A percentile compares a stretch with the other conserved stretches of the same genome.
These are phyloP conservation scores for Pseudogymnoascus sp. DNA, from an alignment of 2,329 filamentous ascomycete species.

Conservation along the genomic window DNA sequence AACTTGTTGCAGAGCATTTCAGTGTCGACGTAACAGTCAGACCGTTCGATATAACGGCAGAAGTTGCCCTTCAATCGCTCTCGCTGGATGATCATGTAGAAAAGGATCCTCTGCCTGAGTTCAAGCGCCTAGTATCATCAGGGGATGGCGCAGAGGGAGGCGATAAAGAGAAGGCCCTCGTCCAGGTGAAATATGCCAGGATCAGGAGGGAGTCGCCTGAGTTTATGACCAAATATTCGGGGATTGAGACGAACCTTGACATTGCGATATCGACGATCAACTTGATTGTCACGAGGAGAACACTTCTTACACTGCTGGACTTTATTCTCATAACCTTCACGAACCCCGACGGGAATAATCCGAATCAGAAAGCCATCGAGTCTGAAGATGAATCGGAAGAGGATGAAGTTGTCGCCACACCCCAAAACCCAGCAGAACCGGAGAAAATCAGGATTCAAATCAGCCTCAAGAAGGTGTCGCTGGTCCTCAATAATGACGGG, in stretches of 20 bases:
- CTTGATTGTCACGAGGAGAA: conserved; percentile 86
- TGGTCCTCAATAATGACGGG: conserved; percentile 96
- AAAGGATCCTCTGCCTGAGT: conserved; percentile 75
- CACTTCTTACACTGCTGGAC: conserved; percentile 83
- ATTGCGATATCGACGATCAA: conserved; percentile 93
- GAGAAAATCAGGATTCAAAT: conserved; percentile 79
- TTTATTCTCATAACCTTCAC: conserved; percentile 93
- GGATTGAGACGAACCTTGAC: conserved; percentile 87
- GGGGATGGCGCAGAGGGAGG: conserved; percentile 64
- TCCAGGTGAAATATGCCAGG: conserved; percentile 81
- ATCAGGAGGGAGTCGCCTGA: conserved; percentile 90
- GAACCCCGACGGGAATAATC: conserved; percentile 46
- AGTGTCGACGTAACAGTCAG: conserved; percentile 81
- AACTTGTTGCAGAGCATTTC: conserved; percentile 85
- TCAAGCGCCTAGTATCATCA: conserved; percentile 96
- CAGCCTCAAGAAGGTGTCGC: conserved; percentile 83
- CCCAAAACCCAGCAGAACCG: conserved; percentile 32
- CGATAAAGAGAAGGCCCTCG: conserved; percentile 70
- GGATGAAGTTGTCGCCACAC: conserved; percentile 21
- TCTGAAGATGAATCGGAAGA: conserved; percentile 26
- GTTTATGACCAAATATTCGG: conserved; percentile 85
- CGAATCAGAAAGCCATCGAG: conserved; percentile 34
- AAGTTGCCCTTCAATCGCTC: conserved; percentile 79
- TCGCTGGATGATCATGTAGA: conserved; percentile 93
- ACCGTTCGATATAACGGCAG: conserved; percentile 86